Percentiles rank a stretch among this genome's conserved stretches.
phyloP scores from a whole-genome alignment of 2,329 filamentous ascomycete genomes.

The Talaromyces albobiverticillius region DNA sequence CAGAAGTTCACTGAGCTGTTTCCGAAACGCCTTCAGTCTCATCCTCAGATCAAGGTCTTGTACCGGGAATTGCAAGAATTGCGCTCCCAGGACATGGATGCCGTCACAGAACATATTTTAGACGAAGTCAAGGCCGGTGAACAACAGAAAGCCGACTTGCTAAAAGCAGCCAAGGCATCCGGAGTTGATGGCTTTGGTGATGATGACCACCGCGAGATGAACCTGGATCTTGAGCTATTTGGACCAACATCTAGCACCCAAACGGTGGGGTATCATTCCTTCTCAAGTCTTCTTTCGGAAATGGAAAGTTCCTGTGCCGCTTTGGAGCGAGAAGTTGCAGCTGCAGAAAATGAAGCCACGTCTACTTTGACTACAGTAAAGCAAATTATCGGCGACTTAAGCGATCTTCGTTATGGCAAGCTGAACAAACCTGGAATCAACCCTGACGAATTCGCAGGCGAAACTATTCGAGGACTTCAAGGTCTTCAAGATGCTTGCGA shows the following conservation, averaged over 20 bases:
- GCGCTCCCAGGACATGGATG: constrained; percentile 66
- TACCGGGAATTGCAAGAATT: constrained; percentile 79
- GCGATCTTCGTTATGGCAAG: constrained; percentile 78
- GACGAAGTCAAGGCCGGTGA: constrained; percentile 35
- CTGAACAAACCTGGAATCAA: constrained; percentile 52
- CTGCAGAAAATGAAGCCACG: constrained; percentile 63
- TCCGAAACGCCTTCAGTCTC: constrained; percentile 63
- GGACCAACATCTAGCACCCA: constrained; percentile 41
- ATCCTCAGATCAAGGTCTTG: constrained; percentile 65
- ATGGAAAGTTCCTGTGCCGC: constrained; percentile 65
- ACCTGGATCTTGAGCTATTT: constrained; percentile 59
- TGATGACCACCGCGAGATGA: constrained; percentile 37
- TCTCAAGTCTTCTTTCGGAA: constrained; percentile 63
- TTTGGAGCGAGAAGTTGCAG: constrained; percentile 66
- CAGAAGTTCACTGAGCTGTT: constrained; percentile 75
- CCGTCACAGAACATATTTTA: constrained; percentile 56
- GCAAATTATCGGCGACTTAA: constrained; percentile 68
- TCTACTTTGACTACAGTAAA: constrained; percentile 60
- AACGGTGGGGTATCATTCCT: constrained; percentile 55
- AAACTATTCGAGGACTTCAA: constrained; percentile 65
- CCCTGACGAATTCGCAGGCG: constrained; percentile 60
- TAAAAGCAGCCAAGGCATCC: constrained; percentile 28
- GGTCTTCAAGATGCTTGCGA: constrained; percentile 64
- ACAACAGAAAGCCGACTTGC: constrained; percentile 37
- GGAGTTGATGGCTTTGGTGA: constrained; percentile 32